phyloP scores from a whole-genome alignment of 495 filamentous ascomycete species.

The Talaromyces ruber region DNA sequence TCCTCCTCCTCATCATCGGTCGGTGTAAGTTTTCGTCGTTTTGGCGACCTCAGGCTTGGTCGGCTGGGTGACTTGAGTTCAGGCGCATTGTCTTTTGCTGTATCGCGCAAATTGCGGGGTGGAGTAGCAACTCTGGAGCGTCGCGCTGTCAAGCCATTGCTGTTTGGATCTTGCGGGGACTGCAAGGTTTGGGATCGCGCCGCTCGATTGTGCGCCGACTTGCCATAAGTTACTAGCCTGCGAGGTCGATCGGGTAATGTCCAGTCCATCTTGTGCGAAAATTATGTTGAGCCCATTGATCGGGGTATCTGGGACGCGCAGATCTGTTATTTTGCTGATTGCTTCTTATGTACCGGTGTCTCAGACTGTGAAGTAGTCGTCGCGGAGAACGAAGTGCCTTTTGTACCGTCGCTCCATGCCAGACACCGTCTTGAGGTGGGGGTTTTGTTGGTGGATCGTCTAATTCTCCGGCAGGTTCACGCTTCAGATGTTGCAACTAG shows the following conservation, averaged over 20 bases:
- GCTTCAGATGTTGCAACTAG: background rate
- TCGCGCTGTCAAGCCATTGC: constrained; percentile 1
- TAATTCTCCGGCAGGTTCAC: background rate
- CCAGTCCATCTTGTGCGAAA: constrained; percentile 5
- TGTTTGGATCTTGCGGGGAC: background rate
- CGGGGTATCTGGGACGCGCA: background rate
- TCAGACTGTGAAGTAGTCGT: background rate
- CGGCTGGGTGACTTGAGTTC: background rate
- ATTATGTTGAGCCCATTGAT: constrained; percentile 6
- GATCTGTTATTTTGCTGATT: background rate
- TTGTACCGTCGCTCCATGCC: background rate
- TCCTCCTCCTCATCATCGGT: background rate
- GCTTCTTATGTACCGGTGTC: background rate
- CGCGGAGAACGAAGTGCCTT: background rate
- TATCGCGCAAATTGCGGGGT: background rate
- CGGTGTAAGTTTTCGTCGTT: constrained; percentile 3
- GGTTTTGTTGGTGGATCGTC: background rate
- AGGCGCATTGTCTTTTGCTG: background rate
- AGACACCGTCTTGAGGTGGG: background rate
- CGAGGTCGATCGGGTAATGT: constrained; percentile 19
- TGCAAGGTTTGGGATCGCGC: background rate
- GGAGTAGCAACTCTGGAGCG: background rate
- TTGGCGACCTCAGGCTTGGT: constrained; percentile 1
- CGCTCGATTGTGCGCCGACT: constrained; percentile 17
- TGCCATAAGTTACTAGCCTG: constrained; percentile 41